Percentiles rank a stretch among this genome's conserved stretches.
These are phyloP conservation scores for Diutina neorugosa DNA, from an alignment of 1,139 yeast species.

Conservation along the genomic window DNA sequence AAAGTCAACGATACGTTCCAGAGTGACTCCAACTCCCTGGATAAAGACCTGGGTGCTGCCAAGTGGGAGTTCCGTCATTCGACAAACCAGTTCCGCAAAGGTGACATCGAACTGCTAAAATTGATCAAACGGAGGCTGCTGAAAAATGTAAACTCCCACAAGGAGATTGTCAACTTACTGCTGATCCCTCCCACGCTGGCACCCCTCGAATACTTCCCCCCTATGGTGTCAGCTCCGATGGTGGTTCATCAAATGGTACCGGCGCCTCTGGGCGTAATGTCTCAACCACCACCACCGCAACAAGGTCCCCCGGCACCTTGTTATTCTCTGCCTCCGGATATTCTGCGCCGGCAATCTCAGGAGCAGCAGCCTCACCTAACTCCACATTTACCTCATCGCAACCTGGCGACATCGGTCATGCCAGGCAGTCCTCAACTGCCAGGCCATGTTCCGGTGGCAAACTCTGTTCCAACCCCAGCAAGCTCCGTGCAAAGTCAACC, in stretches of 20 bases:
- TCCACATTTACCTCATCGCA: neutral
- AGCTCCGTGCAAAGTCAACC: neutral
- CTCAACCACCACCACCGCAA: neutral
- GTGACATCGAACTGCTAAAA: slow-evolving; percentile 45
- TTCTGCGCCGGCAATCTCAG: neutral
- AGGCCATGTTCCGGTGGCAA: slow-evolving; percentile 7
- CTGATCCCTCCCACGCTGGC: slow-evolving; percentile 14
- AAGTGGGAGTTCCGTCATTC: slow-evolving; percentile 67
- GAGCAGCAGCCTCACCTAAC: neutral
- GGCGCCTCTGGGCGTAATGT: neutral
- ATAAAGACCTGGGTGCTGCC: slow-evolving; percentile 8
- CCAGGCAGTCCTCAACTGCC: slow-evolving; percentile 6
- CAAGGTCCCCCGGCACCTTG: neutral
- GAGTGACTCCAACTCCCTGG: slow-evolving; percentile 8
- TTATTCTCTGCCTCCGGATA: neutral
- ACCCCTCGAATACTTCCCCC: neutral
- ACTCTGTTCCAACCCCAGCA: slow-evolving; percentile 7
- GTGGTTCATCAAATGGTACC: neutral
- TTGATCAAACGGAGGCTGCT: slow-evolving; percentile 55
- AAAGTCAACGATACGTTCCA: slow-evolving; percentile 41
- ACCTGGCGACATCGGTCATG: neutral
- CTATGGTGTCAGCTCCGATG: neutral
- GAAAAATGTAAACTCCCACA: slow-evolving; percentile 33
- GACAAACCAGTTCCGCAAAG: slow-evolving; percentile 51
- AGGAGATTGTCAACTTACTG: slow-evolving; percentile 29